Base-by-base conservation (phyloP, 305 asterid genomes). In the Caryopteris hybrid region DNA sequence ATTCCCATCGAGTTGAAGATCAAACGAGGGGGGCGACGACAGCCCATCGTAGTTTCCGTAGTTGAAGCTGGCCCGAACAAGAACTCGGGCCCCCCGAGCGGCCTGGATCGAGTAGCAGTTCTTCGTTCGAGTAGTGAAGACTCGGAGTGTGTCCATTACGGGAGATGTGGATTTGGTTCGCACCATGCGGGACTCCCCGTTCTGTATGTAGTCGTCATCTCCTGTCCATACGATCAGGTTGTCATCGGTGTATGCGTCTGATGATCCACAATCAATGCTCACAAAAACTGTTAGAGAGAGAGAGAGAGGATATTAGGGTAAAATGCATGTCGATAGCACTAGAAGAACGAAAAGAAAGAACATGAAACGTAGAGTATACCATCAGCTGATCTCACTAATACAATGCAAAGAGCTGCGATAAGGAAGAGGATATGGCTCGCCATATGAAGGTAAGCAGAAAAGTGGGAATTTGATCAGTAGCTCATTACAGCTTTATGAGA, bases 241-340 rank as follows among this genome's bases (percentile, higher is more conserved):
- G 2, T 42, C 75, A 21, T 85, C 92, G 0, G 52, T 70, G 73
- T 73, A 72, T 0, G 66, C 3, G 20, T 10, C 81, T 6, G 89
- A 64, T 4, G 95, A 79, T 16, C 96, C 95, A 41, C 96, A 90
- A 60, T 90, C 95, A 1, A 87, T 80, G 93, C 81, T 85, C 29
- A 69, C 66, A 12, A 73, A 71, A 45, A 65, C 95, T 82, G 77
- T 63, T 4, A 5, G 20, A 43, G 29, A 64, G 13, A 5, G 0
- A 23, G 18, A 29, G 31, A 25, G 31, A 25, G 2, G 2, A 25
- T 2, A 1, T 2, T 25, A 25, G 4, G 31, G 2, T 25, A 4
- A 4, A n/a, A n/a, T n/a, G n/a, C n/a, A n/a, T 25, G 31, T 1
- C 4, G 3, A 25, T 25, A 25, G 31, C 4, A 25, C 4, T 25